phyloP scores from a whole-genome alignment of 768 basidiomycete genomes.

The Phlegmacium glaucopus region DNA sequence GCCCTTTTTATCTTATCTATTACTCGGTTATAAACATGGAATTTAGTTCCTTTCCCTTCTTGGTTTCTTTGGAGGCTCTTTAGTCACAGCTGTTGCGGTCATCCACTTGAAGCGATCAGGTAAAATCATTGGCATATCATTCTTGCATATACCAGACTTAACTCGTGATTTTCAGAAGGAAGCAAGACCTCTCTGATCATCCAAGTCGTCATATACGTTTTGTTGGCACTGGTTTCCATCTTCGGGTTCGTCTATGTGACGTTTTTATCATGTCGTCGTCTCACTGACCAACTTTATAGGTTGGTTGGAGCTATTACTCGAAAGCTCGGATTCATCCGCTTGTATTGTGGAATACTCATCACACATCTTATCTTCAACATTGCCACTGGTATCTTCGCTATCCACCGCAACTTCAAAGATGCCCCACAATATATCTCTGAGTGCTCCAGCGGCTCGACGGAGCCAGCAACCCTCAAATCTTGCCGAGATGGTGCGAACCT shows the following conservation, averaged over 20 bases:
- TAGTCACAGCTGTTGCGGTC: conserved; percentile 36
- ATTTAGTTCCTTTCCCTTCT: conserved; percentile 38
- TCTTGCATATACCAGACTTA: conserved; percentile 1
- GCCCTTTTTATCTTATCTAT: neutral
- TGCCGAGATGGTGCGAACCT: conserved; percentile 39
- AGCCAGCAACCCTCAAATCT: conserved; percentile 24
- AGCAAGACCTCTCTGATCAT: conserved; percentile 39
- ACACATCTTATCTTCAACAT: conserved; percentile 44
- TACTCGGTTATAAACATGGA: neutral
- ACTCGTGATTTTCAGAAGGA: conserved; percentile 20
- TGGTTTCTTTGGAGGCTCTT: conserved; percentile 41
- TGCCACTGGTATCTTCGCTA: conserved; percentile 40
- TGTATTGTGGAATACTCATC: conserved; percentile 40
- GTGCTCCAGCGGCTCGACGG: conserved; percentile 32
- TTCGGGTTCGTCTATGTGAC: conserved; percentile 36
- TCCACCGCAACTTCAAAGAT: conserved; percentile 41
- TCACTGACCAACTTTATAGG: conserved; percentile 17
- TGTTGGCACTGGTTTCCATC: conserved; percentile 41
- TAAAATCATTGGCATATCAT: conserved; percentile 13
- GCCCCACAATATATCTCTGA: conserved; percentile 33
- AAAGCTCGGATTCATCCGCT: conserved; percentile 36
- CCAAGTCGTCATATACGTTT: conserved; percentile 37
- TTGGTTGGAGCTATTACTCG: conserved; percentile 41
- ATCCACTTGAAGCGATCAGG: conserved; percentile 30
- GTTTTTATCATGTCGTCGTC: neutral